These are phyloP conservation scores for Sanghuangporus weigelae DNA, from an alignment of 1,284 basidiomycete genomes.

Conservation along the genomic window DNA sequence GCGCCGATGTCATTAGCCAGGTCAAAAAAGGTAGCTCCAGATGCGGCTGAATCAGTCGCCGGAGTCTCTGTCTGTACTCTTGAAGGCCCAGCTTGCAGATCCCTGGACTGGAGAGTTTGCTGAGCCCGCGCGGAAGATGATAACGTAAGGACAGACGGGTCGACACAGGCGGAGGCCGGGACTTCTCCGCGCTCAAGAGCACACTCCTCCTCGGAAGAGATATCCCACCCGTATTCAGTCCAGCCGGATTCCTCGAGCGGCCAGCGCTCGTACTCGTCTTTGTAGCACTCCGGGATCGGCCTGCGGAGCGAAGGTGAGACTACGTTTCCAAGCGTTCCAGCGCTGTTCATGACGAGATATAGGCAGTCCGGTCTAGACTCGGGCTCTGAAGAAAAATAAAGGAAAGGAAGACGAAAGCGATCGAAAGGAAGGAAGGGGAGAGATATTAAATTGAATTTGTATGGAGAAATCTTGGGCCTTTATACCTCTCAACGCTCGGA, in stretches of 20 bases:
- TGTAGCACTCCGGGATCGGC: not conserved
- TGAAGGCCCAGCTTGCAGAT: too few species aligned
- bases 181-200: not conserved
- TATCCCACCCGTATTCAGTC: not conserved
- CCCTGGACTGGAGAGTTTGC: too few species aligned
- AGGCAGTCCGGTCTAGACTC: not conserved
- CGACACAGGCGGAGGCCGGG: not conserved
- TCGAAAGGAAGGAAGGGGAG: not conserved
- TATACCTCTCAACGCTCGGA: not conserved
- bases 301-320: not conserved
- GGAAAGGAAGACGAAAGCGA: not conserved
- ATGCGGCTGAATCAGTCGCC: not conserved
- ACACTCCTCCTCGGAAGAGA: not conserved
- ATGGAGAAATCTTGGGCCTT: not conserved
- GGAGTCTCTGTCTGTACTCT: too few species aligned
- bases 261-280: not conserved
- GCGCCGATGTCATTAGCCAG: not conserved
- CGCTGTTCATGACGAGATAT: not conserved
- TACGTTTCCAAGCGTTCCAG: not conserved
- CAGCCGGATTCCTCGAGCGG: slow-evolving; percentile 2
- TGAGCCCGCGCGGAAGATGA: too few species aligned
- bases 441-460: not conserved
- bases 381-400: not conserved
- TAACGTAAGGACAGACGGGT: too few species aligned
- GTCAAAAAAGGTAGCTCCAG: not conserved